phyloP scores from a whole-genome alignment of 495 filamentous ascomycete genomes.

The Aspergillus steynii region DNA sequence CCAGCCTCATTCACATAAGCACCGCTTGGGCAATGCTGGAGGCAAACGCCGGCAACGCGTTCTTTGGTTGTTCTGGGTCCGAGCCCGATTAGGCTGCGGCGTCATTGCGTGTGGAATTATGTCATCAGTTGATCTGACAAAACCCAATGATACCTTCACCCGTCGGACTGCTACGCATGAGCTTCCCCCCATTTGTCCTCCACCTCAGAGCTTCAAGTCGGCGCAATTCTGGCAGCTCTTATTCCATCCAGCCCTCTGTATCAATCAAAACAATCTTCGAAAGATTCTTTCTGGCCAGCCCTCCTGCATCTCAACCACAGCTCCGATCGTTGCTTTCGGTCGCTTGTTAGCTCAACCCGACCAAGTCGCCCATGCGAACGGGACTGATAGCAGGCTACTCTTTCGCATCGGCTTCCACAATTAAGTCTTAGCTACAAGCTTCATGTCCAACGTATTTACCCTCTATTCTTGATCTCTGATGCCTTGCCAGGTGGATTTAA shows the following conservation, averaged over 20 bases:
- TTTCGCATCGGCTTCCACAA: slow-evolving; percentile 28
- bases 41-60: background rate
- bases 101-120: slow-evolving; percentile 42
- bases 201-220: slow-evolving; percentile 14
- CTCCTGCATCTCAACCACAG: background rate
- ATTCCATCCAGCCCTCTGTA: background rate
- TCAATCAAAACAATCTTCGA: background rate
- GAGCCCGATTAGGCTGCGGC: slow-evolving; percentile 17
- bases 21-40: background rate
- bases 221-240: slow-evolving; percentile 3
- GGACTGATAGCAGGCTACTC: slow-evolving; percentile 30
- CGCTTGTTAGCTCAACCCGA: slow-evolving; percentile 21
- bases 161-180: slow-evolving; percentile 21
- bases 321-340: slow-evolving; percentile 16
- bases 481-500: background rate
- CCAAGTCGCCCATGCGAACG: slow-evolving; percentile 33
- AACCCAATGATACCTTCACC: slow-evolving; percentile 14
- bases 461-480: background rate
- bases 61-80: too few species aligned
- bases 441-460: slow-evolving; percentile 24
- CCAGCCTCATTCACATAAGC: background rate
- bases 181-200: slow-evolving; percentile 15
- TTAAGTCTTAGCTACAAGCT: slow-evolving; percentile 20
- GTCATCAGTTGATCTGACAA: slow-evolving; percentile 38
- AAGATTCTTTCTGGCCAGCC: background rate